A percentile compares a stretch with the other conserved stretches of the same genome.
Evolutionary conservation across 371 early-diverging fungal genomes (phyloP).

Genomic region (Synchytrium microbalum): DNA sequence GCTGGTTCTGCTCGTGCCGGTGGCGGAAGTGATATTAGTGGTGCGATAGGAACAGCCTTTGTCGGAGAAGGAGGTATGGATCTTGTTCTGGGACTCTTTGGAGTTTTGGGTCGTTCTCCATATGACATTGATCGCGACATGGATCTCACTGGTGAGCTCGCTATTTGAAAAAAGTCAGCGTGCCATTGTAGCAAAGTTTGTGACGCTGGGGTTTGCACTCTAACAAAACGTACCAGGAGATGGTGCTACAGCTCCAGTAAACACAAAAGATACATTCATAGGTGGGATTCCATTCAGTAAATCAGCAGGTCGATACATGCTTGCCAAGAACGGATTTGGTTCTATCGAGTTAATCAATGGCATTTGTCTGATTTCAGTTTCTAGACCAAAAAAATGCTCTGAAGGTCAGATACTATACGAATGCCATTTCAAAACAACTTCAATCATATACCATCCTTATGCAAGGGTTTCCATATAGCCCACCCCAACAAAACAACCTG

Average conservation of each 20-base stretch:
- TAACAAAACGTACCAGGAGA: neutral
- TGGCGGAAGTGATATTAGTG: neutral
- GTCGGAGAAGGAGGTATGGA: neutral
- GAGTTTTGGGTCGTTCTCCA: neutral
- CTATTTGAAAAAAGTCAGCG: too few relatives aligned
- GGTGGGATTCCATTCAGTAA: neutral
- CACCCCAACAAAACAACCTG: slow-evolving; percentile 5
- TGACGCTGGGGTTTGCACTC: too few relatives aligned
- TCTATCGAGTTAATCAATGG: neutral
- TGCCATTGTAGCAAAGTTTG: too few relatives aligned
- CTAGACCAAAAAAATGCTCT: too few relatives aligned
- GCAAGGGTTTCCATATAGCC: slow-evolving; percentile 5
- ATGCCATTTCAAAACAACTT: neutral
- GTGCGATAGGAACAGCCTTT: neutral
- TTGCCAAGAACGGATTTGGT: neutral
- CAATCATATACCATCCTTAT: slow-evolving; percentile 13
- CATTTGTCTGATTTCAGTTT: neutral
- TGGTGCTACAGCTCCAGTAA: neutral
- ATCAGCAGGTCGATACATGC: neutral
- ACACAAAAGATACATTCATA: neutral
- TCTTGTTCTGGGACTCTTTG: neutral
- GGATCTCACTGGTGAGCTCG: too few relatives aligned
- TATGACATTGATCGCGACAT: neutral
- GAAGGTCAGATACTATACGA: neutral
- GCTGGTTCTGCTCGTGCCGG: neutral